phyloP scores from a whole-genome alignment of 371 early-diverging fungal species.

The Gilbertella persicaria region DNA sequence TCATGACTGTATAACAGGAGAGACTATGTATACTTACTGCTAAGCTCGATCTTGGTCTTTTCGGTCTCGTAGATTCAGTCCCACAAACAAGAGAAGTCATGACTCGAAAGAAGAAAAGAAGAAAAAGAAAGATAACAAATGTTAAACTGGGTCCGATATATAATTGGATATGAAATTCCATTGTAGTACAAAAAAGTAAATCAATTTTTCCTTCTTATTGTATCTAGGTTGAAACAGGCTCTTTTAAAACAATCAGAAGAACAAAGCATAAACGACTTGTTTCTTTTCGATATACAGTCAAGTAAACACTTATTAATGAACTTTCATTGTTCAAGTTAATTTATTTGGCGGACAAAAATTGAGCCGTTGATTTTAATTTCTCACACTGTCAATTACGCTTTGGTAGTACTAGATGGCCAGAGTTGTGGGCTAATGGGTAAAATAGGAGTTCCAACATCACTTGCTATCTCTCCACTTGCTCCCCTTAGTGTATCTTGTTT shows the following conservation, averaged over 20 bases:
- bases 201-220: too few species aligned
- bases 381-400: background rate
- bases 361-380: background rate
- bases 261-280: too few species aligned
- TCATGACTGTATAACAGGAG: background rate
- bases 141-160: too few species aligned
- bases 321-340: too few species aligned
- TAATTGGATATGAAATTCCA: too few species aligned
- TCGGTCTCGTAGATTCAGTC: conserved; percentile 19
- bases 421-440: conserved; percentile 27
- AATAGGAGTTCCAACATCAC: conserved; percentile 23
- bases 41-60: conserved; percentile 39
- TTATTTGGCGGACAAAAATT: background rate
- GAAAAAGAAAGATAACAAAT: background rate
- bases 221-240: too few species aligned
- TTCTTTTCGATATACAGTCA: too few species aligned
- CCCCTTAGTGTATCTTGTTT: conserved; percentile 21
- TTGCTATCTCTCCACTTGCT: conserved; percentile 47
- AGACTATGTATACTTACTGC: conserved; percentile 28
- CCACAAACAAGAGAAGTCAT: background rate
- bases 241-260: too few species aligned
- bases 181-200: too few species aligned
- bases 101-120: background rate
- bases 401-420: conserved; percentile 5
- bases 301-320: too few species aligned